Percentiles rank a stretch among this genome's conserved stretches.
These are phyloP conservation scores for Immersiella caudata DNA, from an alignment of 495 filamentous ascomycete species.

Conservation along the genomic window DNA sequence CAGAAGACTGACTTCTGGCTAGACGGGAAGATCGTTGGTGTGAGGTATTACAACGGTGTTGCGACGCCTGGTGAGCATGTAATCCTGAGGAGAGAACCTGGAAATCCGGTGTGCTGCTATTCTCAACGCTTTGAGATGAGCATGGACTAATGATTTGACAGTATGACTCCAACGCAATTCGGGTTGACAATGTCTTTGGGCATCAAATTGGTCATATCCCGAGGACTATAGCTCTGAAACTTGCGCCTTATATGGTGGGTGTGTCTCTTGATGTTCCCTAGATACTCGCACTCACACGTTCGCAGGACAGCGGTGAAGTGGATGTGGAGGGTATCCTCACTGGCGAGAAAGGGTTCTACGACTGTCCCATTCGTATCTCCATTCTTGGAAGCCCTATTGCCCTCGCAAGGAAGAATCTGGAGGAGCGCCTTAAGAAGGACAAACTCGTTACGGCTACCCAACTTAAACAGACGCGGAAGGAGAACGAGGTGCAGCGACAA, in stretches of 20 bases:
- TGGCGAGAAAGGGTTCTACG: conserved; percentile 63
- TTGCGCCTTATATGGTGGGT: conserved; percentile 67
- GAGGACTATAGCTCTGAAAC: conserved; percentile 61
- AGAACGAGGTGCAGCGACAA: conserved; percentile 51
- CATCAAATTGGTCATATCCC: conserved; percentile 83
- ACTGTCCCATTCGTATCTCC: conserved; percentile 69
- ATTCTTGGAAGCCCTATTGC: conserved; percentile 68
- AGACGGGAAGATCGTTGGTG: conserved; percentile 75
- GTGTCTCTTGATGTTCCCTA: neutral
- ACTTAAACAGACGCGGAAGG: conserved; percentile 51
- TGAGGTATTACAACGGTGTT: conserved; percentile 74
- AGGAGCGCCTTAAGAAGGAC: conserved; percentile 63
- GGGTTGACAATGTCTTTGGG: conserved; percentile 76
- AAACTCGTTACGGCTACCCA: conserved; percentile 53
- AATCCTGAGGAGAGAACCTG: conserved; percentile 66
- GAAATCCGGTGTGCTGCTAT: conserved; percentile 51
- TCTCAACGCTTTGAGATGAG: conserved; percentile 1
- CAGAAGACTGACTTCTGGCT: conserved; percentile 39
- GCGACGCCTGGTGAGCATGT: conserved; percentile 75
- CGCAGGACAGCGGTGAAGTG: conserved; percentile 47
- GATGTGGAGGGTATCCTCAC: conserved; percentile 63
- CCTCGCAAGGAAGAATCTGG: conserved; percentile 52
- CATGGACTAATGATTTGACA: conserved; percentile 17
- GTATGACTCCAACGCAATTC: conserved; percentile 80
- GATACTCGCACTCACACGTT: neutral